These are phyloP conservation scores for Fistulina hepatica DNA, from an alignment of 1,284 basidiomycete species.

Conservation along the genomic window DNA sequence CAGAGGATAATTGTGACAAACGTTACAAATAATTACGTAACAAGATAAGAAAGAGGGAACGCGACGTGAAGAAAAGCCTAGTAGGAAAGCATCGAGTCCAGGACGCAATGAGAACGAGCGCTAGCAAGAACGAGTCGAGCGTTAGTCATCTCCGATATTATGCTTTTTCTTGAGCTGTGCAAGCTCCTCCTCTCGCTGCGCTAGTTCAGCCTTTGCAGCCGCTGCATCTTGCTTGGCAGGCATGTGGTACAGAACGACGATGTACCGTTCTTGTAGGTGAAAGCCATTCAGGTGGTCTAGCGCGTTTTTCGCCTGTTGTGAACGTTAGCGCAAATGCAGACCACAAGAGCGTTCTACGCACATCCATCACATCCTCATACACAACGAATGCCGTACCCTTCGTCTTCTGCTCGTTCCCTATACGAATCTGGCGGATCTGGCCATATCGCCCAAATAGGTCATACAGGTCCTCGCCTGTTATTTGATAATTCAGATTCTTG, in stretches of 20 bases:
- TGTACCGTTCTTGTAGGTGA: conserved; percentile 96
- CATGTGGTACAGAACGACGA: conserved; percentile 96
- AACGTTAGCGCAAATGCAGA: not conserved
- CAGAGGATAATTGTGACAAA: conserved; percentile 13
- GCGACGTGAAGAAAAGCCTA: too few relatives aligned
- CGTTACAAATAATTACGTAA: conserved; percentile 19
- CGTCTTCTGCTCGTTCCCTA: conserved; percentile 87
- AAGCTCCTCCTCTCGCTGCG: conserved; percentile 85
- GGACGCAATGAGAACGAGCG: too few relatives aligned
- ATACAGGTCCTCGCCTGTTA: conserved; percentile 89
- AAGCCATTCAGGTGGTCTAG: conserved; percentile 96
- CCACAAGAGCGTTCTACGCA: conserved; percentile 29
- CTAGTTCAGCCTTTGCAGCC: conserved; percentile 86
- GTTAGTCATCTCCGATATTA: conserved; percentile 62
- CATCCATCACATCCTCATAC: conserved; percentile 84
- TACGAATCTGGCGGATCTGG: conserved; percentile 88
- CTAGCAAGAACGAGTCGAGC: too few relatives aligned
- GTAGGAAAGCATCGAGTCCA: too few relatives aligned
- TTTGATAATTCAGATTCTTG: conserved; percentile 91
- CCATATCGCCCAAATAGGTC: conserved; percentile 98
- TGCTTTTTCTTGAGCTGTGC: conserved; percentile 81
- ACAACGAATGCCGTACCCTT: conserved; percentile 96
- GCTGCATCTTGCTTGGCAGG: conserved; percentile 90
- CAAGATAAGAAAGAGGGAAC: conserved; percentile 5
- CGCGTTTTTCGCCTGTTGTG: conserved; percentile 79